Evolutionary conservation across 805 yeast genomes (phyloP), one percentile per base, ranked within the genome.

Genomic region (Candida vaughaniae): DNA sequence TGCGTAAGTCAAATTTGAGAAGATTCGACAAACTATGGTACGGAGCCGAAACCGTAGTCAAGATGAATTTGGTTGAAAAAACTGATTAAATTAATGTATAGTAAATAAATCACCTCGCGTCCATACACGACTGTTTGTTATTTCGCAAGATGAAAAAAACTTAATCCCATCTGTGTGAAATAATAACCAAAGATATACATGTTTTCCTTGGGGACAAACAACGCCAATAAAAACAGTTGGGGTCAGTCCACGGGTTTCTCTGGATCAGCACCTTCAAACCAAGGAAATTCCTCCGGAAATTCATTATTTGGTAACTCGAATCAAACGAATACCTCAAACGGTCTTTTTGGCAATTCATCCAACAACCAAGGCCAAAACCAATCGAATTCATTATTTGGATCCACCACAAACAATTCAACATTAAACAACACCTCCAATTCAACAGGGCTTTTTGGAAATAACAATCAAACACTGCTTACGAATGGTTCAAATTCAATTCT

Each of bases 21-120:
- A 66, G 65, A 51, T 69, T 73, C 43, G 73, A 68, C 37, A 64
- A 62, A 48, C 62, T 65, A 36, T 73, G 77, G 77, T 62, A 52
- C 45, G 62, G 58, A 35, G 56, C 70, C 7, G 72, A 66, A 28
- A 46, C 51, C 14, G 51, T 51, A 22, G 46, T 57, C 14, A 48
- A 47, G 12, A 31, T 44, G 45, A 33, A 28, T 7, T 23, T 32
- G 15, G 33, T 37, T 6, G 41, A 37, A 22, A 31, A 20, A 12
- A 15, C 16, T 7, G 31, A 36, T 5, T 25, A 20, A 20, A 11
- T 25, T 25, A 25, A 11, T 8, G 12, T 25, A 25, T 25, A n/a
- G n/a, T n/a, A n/a, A n/a, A n/a, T n/a, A n/a, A 11, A 16, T 28
- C 17, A 28, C 12, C 28, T 7, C 28, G 28, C 12, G 12, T 16